phyloP scores from a whole-genome alignment of 2,329 filamentous ascomycete genomes.

The Fusarium napiforme region DNA sequence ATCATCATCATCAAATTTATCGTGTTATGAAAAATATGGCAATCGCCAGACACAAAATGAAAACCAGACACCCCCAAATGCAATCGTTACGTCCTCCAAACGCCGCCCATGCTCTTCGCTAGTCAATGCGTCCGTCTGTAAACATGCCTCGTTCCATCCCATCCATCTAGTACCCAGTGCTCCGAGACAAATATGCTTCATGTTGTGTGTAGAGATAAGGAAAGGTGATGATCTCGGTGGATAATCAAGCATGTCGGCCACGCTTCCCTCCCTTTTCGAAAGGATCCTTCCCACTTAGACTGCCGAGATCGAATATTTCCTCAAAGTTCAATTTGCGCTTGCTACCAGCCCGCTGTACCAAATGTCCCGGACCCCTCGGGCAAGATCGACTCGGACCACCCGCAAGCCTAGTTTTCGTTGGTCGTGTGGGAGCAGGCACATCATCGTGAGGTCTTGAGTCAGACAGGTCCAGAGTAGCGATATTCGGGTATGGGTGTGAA shows the following conservation, averaged over 20 bases:
- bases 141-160: slow-evolving; percentile 47
- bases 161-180: slow-evolving; percentile 42
- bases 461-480: slow-evolving; percentile 70
- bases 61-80: slow-evolving; percentile 43
- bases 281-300: slow-evolving; percentile 71
- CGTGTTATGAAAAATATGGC: slow-evolving; percentile 33
- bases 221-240: not conserved
- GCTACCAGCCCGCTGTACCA: slow-evolving; percentile 73
- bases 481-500: slow-evolving; percentile 67
- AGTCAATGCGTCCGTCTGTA: slow-evolving; percentile 51
- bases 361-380: slow-evolving; percentile 51
- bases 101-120: slow-evolving; percentile 52
- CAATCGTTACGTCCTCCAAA: slow-evolving; percentile 50
- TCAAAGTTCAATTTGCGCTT: slow-evolving; percentile 79
- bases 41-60: slow-evolving; percentile 31
- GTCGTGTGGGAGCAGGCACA: slow-evolving; percentile 43
- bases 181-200: slow-evolving; percentile 32
- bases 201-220: slow-evolving; percentile 17
- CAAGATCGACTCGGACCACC: slow-evolving; percentile 39
- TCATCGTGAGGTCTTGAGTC: slow-evolving; percentile 59
- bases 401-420: slow-evolving; percentile 47
- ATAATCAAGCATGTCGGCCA: slow-evolving; percentile 56
- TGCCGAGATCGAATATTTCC: slow-evolving; percentile 77
- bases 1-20: slow-evolving; percentile 23
- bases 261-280: slow-evolving; percentile 63